phyloP scores from a whole-genome alignment of 495 filamentous ascomycete species.

The Sordaria brevicollis region DNA sequence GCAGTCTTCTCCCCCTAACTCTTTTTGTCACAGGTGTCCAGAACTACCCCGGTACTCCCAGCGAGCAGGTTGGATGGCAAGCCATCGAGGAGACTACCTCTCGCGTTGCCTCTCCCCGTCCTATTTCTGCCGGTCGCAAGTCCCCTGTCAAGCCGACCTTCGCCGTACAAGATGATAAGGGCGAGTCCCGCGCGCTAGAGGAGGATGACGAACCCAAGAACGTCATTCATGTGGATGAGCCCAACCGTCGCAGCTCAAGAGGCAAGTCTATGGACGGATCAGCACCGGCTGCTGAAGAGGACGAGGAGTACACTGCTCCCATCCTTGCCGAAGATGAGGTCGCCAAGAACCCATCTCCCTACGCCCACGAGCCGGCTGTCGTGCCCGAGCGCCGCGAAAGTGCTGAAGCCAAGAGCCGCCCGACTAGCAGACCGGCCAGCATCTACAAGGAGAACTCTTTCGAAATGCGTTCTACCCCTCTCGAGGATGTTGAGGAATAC shows the following conservation, averaged over 20 bases:
- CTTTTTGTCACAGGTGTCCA: constrained; percentile 34
- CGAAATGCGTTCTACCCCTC: constrained; percentile 52
- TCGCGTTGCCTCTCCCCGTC: constrained; percentile 54
- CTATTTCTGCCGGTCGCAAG: constrained; percentile 33
- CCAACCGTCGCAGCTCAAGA: constrained; percentile 51
- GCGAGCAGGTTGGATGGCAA: constrained; percentile 70
- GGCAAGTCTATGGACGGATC: constrained; percentile 44
- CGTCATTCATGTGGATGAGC: constrained; percentile 69
- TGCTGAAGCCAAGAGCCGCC: constrained; percentile 49
- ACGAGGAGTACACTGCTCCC: constrained; percentile 49
- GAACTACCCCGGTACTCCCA: constrained; percentile 52
- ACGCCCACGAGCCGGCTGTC: constrained; percentile 53
- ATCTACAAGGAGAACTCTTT: constrained; percentile 28
- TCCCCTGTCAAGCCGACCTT: constrained; percentile 14
- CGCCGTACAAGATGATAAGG: constrained; percentile 11
- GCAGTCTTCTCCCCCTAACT: neutral
- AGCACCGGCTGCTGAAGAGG: constrained; percentile 23
- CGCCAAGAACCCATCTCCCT: constrained; percentile 55
- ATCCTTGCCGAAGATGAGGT: constrained; percentile 92
- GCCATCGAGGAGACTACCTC: constrained; percentile 70
- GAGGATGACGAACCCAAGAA: constrained; percentile 12
- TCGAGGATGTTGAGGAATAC: constrained; percentile 89
- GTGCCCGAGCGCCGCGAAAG: constrained; percentile 55
- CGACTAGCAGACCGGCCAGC: constrained; percentile 62
- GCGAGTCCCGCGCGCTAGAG: constrained; percentile 32